Evolutionary conservation across 805 yeast genomes (phyloP), one percentile per base, ranked within the genome.

Genomic region (Starmerella khaoyaiensis): DNA sequence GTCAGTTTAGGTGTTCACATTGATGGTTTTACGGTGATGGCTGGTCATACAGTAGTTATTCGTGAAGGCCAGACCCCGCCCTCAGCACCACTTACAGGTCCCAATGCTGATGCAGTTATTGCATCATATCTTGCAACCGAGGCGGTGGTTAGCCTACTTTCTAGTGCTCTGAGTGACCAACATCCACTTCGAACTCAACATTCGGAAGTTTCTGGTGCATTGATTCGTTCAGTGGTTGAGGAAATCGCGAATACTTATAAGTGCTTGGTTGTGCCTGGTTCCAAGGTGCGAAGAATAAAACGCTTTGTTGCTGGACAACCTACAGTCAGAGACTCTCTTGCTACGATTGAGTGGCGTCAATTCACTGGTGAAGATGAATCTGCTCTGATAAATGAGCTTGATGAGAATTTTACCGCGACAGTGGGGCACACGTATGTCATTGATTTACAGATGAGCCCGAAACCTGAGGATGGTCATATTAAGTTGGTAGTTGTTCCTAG

Each of bases 251-350:
- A 69, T 40, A 65, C 78, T 1, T 90, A 76, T 62, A 73, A 79
- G 56, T 83, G 94, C 65, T 67, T 67, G 40, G 83, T 90, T 37
- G 83, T 81, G 25, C 97, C 97, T 21, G 94, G 94, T 0, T 81
- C 95, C 17, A 76, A 82, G 57, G 80, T 90, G 29, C 78, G 98
- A 63, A 72, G 95, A 58, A 69, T 86, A 40, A 73, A 94, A 65
- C 73, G 97, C 55, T 90, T 87, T 53, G 71, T 90, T 54, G 93
- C 94, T 27, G 98, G 98, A 37, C 98, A 90, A 65, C 77, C 86
- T 41, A 93, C 83, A 55, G 90, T 84, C 38, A 87, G 86, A 26
- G 98, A 87, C 63, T 94, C 82, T 48, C 81, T 79, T 62, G 86
- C 87, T 60, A 95, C 94, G 55, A 93, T 86, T 4, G 53, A 46